A percentile compares a stretch with the other conserved stretches of the same genome.
phyloP scores from a whole-genome alignment of 164 flowering plant genomes.

The Umbilicus rupestris region DNA sequence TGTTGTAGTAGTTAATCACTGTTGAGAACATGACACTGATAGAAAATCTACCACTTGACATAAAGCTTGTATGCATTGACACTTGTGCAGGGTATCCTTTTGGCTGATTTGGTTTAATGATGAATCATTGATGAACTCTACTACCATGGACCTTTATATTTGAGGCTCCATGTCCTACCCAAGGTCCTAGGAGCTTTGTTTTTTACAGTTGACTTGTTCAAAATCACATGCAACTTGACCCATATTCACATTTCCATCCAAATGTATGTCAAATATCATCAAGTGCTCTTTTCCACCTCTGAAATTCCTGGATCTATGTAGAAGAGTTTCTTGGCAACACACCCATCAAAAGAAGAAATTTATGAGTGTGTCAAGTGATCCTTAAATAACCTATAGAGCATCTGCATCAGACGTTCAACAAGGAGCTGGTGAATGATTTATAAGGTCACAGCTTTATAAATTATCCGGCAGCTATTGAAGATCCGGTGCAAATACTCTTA shows the following conservation, averaged over 20 bases:
- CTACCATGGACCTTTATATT: not conserved
- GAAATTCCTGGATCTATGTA: no score
- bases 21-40: slow-evolving; percentile 4
- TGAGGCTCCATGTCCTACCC: not conserved
- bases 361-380: not conserved
- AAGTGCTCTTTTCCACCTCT: no score
- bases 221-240: not conserved
- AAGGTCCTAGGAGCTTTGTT: not conserved
- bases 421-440: no score
- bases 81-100: not conserved
- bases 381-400: not conserved
- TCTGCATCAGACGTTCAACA: no score
- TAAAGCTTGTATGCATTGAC: not conserved
- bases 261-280: not conserved
- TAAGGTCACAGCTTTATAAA: no score
- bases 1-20: slow-evolving; percentile 2
- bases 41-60: not conserved
- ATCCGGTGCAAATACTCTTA: no score
- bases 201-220: not conserved
- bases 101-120: not conserved
- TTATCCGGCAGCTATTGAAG: no score
- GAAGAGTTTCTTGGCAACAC: no score
- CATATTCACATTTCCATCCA: not conserved
- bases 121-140: slow-evolving; percentile 1
- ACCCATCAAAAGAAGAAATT: not conserved